Base-by-base conservation (phyloP, 2,329 filamentous ascomycete genomes). In the Arthroderma sp. region DNA sequence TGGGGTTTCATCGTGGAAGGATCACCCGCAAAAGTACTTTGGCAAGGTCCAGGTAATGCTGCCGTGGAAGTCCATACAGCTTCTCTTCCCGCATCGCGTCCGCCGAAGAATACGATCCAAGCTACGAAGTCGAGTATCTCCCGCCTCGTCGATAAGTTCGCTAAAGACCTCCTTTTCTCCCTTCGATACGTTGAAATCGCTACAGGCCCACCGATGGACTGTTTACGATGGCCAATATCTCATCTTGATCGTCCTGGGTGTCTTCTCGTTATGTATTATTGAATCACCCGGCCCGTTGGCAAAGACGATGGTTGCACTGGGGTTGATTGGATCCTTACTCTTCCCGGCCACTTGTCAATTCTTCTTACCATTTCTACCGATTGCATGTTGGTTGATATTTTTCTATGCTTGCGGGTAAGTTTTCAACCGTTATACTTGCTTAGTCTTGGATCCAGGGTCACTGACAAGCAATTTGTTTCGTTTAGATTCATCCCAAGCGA, bases 401-500 rank as follows among this genome's bases (percentile, higher is more conserved):
- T 95, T 94, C 69, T 94, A 91, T 64, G 81, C 82, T 51, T 91
- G 84, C 72, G 83, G 89, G 86, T 94, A 78, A 71, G 86, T 77
- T 44, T 5, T 29, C 28, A 8, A 9, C 11, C 8, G 27, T 41
- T 2, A 8, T 9, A 3, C 37, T 8, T 9, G 15, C 37, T 8
- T 11, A 36, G 32, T 11, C 9, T 36, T 22, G 15, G 11, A 4
- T 11, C 27, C 38, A 27, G 27, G n/a, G 32, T 46, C 4, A 8
- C 5, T n/a, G 8, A 31, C 36, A 38, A 36, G 10, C 22, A 33
- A 31, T 31, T 3, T 6, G 27, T 37, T 11, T 27, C 8, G 9
- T 47, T 7, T 58, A 94, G 87, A 59, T 95, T 94, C 68, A 88
- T 95, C 55, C 83, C 86, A 33, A 77, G 80, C 54, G 83, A 89